Conservation (phyloP, 257 asterid genomes). For the Ajuga chamaepitys region DNA sequence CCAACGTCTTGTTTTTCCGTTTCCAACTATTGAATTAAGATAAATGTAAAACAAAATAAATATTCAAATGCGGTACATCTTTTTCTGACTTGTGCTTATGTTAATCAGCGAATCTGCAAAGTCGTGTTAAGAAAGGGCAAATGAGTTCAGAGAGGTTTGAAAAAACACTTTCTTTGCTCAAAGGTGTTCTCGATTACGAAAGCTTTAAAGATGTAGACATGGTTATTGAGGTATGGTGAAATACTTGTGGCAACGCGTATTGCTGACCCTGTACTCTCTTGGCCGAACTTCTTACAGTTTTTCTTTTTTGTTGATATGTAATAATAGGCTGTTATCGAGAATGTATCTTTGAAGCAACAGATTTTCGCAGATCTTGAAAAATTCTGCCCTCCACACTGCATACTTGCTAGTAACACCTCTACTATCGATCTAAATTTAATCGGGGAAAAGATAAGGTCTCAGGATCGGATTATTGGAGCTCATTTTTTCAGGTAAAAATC, state of each 20-base stretch:
- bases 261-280: not conserved
- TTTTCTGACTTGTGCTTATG: not conserved
- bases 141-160: constrained; percentile 76
- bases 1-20: constrained; percentile 1
- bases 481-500: constrained; percentile 83
- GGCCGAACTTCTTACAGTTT: not conserved
- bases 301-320: not conserved
- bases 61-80: not conserved
- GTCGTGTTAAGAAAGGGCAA: constrained; percentile 75
- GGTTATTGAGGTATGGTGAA: constrained; percentile 81
- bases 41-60: not conserved
- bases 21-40: not conserved
- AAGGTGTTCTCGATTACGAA: constrained; percentile 80
- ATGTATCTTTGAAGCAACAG: constrained; percentile 78
- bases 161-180: constrained; percentile 60
- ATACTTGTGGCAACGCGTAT: not conserved
- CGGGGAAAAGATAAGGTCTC: constrained; percentile 75
- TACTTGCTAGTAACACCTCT: constrained; percentile 88
- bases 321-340: constrained; percentile 84
- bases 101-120: constrained; percentile 67
- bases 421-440: constrained; percentile 81
- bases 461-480: constrained; percentile 87
- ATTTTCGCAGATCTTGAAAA: constrained; percentile 83
- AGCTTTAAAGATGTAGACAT: constrained; percentile 86
- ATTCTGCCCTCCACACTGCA: constrained; percentile 82